Evolutionary conservation across 768 basidiomycete genomes (phyloP), one percentile per base, ranked within the genome.

Genomic region (Pulveroboletus sp.): DNA sequence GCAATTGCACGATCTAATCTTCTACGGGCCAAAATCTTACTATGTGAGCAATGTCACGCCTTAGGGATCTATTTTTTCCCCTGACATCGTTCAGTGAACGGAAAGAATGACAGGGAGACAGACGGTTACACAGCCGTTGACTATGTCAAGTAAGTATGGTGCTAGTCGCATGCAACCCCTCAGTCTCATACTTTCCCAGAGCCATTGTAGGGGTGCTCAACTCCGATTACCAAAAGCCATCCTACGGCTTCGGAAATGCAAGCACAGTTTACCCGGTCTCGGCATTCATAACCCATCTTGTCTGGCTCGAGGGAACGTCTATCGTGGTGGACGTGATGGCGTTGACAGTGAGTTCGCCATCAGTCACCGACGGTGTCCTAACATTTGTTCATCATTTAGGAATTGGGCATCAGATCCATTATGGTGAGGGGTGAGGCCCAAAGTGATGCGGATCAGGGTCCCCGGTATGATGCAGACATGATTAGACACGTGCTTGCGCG

Each of bases 71-170:
- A 35, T 43, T 11, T 40, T 36, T 31, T 17, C 36, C 31, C 14
- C 52, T 61, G n/a, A 53, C 42, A 51, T 33, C 41, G 17, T 21
- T 11, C 57, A 95, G 93, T 97, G 49, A 97, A 96, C 63, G 74
- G 80, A 11, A 78, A 76, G 56, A 96, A 95, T 59, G 94, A 97
- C 62, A 76, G 93, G 48, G 94, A 97, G 69, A 96, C 93, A 0
- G 79, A 83, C 26, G 86, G 82, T 7, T 95, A 94, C 64, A 81
- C 78, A 6, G 93, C 91, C 0, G 74, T 79, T 4, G 88, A 94
- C 69, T 95, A 95, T 62, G 80, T 97, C 58, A 74, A 71, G 88
- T 90, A 58, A 58, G 56, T 33, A 31, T 58, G 6, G 45, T 32
- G 21, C 46, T 38, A 39, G 47, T 30, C 18, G 36, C 47, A 38